Conservation (phyloP, 768 basidiomycete genomes). For the Fistulinella prunicolor region DNA sequence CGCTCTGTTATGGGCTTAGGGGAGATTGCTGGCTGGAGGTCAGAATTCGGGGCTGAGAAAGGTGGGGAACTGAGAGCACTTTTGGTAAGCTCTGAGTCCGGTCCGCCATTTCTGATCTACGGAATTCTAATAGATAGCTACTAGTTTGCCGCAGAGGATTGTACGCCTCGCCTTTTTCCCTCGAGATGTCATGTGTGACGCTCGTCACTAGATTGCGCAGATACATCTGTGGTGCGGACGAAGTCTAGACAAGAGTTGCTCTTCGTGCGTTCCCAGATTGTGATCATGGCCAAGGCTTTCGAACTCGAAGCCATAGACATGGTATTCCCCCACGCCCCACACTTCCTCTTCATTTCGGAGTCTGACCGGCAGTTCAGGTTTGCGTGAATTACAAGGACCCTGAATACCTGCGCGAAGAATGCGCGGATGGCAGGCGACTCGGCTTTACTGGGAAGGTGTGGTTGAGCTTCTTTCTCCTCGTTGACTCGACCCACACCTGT, state of each 20-base stretch:
- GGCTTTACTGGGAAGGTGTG: slow-evolving; percentile 90
- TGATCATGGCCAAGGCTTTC: slow-evolving; percentile 79
- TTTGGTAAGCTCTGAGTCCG: slow-evolving; percentile 36
- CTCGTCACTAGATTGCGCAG: slow-evolving; percentile 72
- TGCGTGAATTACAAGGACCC: slow-evolving; percentile 84
- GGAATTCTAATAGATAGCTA: not conserved
- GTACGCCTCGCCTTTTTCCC: slow-evolving; percentile 39
- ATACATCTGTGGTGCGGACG: slow-evolving; percentile 79
- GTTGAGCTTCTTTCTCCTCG: not conserved
- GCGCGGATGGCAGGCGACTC: slow-evolving; percentile 70
- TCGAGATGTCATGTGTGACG: slow-evolving; percentile 1
- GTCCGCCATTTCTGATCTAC: not conserved
- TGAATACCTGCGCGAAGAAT: slow-evolving; percentile 67
- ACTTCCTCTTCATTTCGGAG: not conserved
- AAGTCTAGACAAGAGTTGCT: slow-evolving; percentile 71
- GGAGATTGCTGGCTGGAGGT: slow-evolving; percentile 69
- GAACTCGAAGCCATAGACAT: slow-evolving; percentile 87
- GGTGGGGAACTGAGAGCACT: slow-evolving; percentile 63
- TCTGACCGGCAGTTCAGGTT: slow-evolving; percentile 46
- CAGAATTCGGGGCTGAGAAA: slow-evolving; percentile 37
- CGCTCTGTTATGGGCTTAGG: slow-evolving; percentile 62
- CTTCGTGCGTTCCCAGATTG: slow-evolving; percentile 79
- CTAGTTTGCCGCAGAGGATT: slow-evolving; percentile 95
- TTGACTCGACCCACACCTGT: slow-evolving; percentile 2
- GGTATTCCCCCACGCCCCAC: slow-evolving; percentile 42